Base-by-base conservation (phyloP, 805 yeast genomes). In the Cyberlindnera japonica region DNA sequence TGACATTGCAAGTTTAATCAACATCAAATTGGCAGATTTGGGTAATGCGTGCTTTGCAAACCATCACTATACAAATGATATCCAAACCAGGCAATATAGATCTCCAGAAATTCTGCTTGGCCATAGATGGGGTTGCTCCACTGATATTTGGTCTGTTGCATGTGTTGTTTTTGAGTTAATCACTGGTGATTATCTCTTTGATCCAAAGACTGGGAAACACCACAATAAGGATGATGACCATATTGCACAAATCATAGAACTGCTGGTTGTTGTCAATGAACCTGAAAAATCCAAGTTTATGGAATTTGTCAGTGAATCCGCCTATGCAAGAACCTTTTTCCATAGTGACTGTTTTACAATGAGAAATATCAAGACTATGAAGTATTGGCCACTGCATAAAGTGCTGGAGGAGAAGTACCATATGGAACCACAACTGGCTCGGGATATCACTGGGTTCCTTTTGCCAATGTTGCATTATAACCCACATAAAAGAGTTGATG, bases 101-200 rank as follows among this genome's bases (percentile, higher is more conserved):
- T 66, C 83, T 1, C 85, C 86, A 0, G 87, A 81, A 51, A 74
- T 79, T 3, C 65, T 81, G 5, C 56, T 81, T 28, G 79, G 79
- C 17, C 69, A 71, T 27, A 62, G 65, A 38, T 79, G 83, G 83
- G 85, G 84, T 8, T 74, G 80, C 20, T 80, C 91, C 40, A 82
- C 95, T 1, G 99, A 93, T 63, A 74, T 91, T 35, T 93, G 99
- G 99, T 85, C 96, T n/a, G 70, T 85, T 54, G 97, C 95, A 0
- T 90, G 98, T 64, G 65, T 93, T 54, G 70, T 85, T 1, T 93
- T 93, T 64, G 99, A 93, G 65, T 70, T 93, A 18, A 63, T 91
- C 32, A 91, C 99, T 0, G 98, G 98, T 3, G 98, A 91, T 62
- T 90, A 90, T 55, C 63, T 93, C 36, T 93, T 91, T 61, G 97